Evolutionary conservation across 2,329 filamentous ascomycete species (phyloP).

Genomic region (Sclerotiophoma versabilis): DNA sequence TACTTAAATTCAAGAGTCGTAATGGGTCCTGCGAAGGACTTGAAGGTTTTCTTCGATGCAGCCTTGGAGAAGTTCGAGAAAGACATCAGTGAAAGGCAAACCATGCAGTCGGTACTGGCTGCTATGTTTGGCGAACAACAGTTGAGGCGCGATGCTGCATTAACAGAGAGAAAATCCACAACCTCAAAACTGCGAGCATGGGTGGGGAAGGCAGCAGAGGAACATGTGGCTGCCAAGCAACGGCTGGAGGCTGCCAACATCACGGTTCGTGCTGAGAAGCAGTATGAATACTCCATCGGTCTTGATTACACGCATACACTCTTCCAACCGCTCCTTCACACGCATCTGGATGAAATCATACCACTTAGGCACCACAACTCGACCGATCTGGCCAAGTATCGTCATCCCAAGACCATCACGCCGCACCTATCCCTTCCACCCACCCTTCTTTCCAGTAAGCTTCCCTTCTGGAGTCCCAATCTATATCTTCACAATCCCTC

Average conservation of each 20-base stretch:
- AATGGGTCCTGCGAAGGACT: constrained; percentile 60
- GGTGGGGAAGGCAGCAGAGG: constrained; percentile 45
- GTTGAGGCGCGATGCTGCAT: constrained; percentile 53
- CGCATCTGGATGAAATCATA: constrained; percentile 37
- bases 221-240: constrained; percentile 21
- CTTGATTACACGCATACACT: constrained; percentile 61
- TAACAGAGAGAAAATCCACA: constrained; percentile 32
- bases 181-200: constrained; percentile 42
- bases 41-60: constrained; percentile 56
- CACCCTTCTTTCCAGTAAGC: constrained; percentile 32
- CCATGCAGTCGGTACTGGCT: constrained; percentile 56
- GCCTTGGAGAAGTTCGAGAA: constrained; percentile 49
- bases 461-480: constrained; percentile 44
- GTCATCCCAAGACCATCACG: constrained; percentile 36
- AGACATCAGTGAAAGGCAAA: constrained; percentile 38
- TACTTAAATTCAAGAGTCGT: constrained; percentile 59
- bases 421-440: constrained; percentile 52
- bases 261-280: constrained; percentile 44
- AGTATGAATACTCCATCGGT: constrained; percentile 60
- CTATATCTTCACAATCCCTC: constrained; percentile 33
- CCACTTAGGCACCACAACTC: constrained; percentile 41
- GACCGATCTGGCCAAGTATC: constrained; percentile 47
- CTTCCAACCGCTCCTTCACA: constrained; percentile 48
- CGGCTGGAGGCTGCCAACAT: constrained; percentile 18
- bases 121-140: constrained; percentile 64